Evolutionary conservation across 2,329 filamentous ascomycete species (phyloP).

Genomic region (Monosporascus sp.): DNA sequence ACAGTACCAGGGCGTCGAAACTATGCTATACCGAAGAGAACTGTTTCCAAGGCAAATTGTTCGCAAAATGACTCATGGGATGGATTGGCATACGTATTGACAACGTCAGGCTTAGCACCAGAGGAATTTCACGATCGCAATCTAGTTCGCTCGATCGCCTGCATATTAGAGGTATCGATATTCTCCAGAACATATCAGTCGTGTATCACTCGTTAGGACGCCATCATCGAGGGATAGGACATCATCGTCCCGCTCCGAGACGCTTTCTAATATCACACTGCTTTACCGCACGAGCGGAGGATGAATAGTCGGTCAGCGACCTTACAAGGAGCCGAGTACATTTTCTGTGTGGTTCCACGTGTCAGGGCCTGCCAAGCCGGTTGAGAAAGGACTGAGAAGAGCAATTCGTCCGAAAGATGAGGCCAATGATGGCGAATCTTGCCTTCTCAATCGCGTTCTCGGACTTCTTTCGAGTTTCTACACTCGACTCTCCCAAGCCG

Average conservation of each 20-base stretch:
- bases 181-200: background rate
- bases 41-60: background rate
- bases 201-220: no score
- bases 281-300: background rate
- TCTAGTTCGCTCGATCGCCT: background rate
- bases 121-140: background rate
- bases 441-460: no score
- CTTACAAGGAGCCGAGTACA: background rate
- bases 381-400: background rate
- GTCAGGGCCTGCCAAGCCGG: background rate
- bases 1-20: no score
- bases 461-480: no score
- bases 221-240: background rate
- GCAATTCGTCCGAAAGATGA: background rate
- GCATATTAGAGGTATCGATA: background rate
- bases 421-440: conserved; percentile 6
- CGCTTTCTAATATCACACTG: background rate
- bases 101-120: background rate
- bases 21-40: no score
- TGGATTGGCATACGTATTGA: background rate
- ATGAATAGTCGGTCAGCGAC: background rate
- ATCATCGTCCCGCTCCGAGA: background rate
- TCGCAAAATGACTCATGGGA: background rate
- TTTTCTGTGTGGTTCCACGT: conserved; percentile 1
- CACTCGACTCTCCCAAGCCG: no score